Base-by-base conservation (phyloP, 192 early-diverging fungal genomes). In the Coemansia sp. region DNA sequence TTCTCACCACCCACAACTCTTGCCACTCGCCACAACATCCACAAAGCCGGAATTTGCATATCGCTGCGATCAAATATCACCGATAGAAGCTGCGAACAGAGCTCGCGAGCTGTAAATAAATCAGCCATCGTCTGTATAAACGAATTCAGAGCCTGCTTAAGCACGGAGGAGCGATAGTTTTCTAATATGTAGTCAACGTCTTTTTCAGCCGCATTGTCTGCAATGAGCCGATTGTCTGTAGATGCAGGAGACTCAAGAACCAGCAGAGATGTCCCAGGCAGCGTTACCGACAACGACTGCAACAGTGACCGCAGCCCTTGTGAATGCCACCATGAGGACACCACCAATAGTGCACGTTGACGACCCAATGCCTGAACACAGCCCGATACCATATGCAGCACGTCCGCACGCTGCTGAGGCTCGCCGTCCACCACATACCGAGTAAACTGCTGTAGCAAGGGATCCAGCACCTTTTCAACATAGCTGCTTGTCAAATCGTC, bases 251-350 rank as follows among this genome's bases (percentile, higher is more conserved):
- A 6, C 3, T 67, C 71, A 10, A 52, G 16, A 2, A 62, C 53
- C 16, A 76, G 58, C 42, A 76, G 40, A 6, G 72, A 56, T 3
- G 72, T 76, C 0, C 72, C 72, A 0, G 72, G 66, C 9, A 76
- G 38, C 32, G 66, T 53, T 14, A 76, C 26, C 3, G 36, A 14
- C 40, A 76, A 55, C 16, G 72, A 60, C 14, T 34, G 14, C 15
- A 76, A 12, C 11, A 76, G 55, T 16, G 58, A 20, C 2, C 15
- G 34, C n/a, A 69, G 51, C 0, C 72, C 72, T 34, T 55, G 58
- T 0, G 61, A 28, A 10, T 26, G 23, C 72, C 72, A 76, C 72
- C 72, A 76, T 7, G 61, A 40, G 1, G 14, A 10, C 1, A 69
- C 15, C 38, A 57, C 31, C 8, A 55, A 30, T 31, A 37, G 50